Evolutionary conservation across 768 basidiomycete genomes (phyloP), one percentile per base, ranked within the genome.

Genomic region (Boletus rubroflammeus): DNA sequence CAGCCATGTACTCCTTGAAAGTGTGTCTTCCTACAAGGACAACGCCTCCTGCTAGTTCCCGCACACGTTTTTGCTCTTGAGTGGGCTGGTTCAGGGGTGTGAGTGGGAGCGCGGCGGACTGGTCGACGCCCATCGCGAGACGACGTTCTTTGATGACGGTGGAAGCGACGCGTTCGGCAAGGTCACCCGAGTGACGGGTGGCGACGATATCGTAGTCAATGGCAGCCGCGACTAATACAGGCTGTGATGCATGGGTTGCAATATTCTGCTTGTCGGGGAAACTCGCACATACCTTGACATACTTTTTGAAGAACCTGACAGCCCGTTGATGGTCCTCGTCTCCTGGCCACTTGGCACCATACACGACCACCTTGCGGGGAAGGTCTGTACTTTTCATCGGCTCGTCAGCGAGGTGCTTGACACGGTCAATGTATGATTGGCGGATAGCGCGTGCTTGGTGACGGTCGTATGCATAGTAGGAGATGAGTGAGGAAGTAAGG

Each of bases 1-100:
- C 97, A 51, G 84, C 79, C 82, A 98, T 83, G 69, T 90, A 98
- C 73, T 99, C 97, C 74, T 98, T 99, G 72, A 96, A 80, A 0
- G 92, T 89, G 34, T 90, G 84, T 47, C 97, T 82, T 4, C 97
- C 97, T 29, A 99, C 70, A 53, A 99, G 75, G 53, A 97, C 78
- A 38, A 85, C 78, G 2, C 95, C 96, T 13, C 94, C 94, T n/a
- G 85, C 82, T 9, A 91, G 75, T 56, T 86, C 84, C 19, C 81
- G 78, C 54, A 77, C 70, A 4, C 76, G 79, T 43, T 76, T 75
- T 61, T 83, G 79, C 13, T 78, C 76, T 1, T 74, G 77, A 26
- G 82, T 73, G 45, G 75, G 77, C 55, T 80, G 76, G 25, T 79
- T 76, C 15, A 85, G 80, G n/a, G 85, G 67, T 45, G 76, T 58